Conservation (phyloP, 2,329 filamentous ascomycete genomes). For the Aspergillus carbonarius region DNA sequence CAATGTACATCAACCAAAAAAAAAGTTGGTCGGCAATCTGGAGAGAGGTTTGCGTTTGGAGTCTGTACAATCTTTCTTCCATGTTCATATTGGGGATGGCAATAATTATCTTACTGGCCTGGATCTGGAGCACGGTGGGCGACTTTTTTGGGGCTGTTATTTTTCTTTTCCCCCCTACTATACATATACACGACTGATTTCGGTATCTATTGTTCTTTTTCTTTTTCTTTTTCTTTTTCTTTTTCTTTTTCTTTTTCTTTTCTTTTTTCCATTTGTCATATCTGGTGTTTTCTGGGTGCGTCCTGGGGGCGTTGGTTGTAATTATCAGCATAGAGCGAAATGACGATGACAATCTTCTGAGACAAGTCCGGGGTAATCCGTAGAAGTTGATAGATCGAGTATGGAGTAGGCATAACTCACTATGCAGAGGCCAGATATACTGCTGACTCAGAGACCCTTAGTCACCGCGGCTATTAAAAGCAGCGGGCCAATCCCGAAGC, state of each 20-base stretch:
- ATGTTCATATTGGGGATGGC: slow-evolving; percentile 23
- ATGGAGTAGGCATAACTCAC: background rate
- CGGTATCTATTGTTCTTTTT: slow-evolving; percentile 5
- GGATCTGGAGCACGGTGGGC: background rate
- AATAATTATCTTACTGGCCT: background rate
- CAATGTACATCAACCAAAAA: slow-evolving; percentile 9
- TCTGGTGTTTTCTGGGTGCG: background rate
- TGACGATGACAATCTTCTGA: background rate
- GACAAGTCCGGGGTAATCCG: too few relatives aligned
- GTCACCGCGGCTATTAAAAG: slow-evolving; percentile 13
- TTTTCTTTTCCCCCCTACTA: slow-evolving; percentile 1
- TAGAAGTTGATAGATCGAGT: too few relatives aligned
- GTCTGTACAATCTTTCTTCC: slow-evolving; percentile 19
- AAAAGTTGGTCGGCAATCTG: slow-evolving; percentile 3
- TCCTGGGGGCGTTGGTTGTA: background rate
- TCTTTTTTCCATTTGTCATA: background rate
- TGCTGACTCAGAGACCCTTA: background rate
- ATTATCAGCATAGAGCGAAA: background rate
- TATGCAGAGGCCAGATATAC: background rate
- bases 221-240: background rate
- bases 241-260: background rate
- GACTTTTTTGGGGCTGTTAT: background rate
- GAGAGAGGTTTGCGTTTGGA: slow-evolving; percentile 18
- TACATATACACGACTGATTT: slow-evolving; percentile 14
- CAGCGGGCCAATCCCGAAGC: slow-evolving; percentile 9